Conservation (phyloP, 1,284 basidiomycete species). For the Kwoniella shivajii region DNA sequence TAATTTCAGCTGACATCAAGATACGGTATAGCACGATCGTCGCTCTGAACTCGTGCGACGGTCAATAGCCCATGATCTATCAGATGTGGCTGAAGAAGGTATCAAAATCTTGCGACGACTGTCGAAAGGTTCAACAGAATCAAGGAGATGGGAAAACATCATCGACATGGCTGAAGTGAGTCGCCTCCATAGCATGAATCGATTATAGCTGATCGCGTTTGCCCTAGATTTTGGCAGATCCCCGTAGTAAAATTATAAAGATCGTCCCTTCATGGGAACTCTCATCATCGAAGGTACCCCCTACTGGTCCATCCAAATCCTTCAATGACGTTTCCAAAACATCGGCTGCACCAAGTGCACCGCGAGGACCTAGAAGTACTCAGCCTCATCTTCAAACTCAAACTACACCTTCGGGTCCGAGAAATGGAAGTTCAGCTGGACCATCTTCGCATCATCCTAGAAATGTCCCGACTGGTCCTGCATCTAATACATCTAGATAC, state of each 20-base stretch:
- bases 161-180: conserved; percentile 24
- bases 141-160: conserved; percentile 17
- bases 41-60: conserved; percentile 6
- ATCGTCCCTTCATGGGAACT: conserved; percentile 9
- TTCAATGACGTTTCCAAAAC: not conserved
- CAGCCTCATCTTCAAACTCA: not conserved
- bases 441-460: not conserved
- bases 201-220: not conserved
- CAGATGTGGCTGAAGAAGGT: conserved; percentile 17
- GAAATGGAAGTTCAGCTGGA: not conserved
- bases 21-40: conserved; percentile 1
- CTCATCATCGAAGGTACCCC: not conserved
- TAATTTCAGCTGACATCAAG: not conserved
- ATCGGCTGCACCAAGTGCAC: conserved; percentile 1
- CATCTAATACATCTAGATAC: not conserved
- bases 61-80: not conserved
- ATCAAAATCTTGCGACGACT: not conserved
- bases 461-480: not conserved
- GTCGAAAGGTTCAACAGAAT: conserved; percentile 4
- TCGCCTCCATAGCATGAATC: not conserved
- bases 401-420: conserved; percentile 4
- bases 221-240: conserved; percentile 8
- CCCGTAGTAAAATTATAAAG: not conserved
- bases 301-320: not conserved
- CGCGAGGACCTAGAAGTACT: conserved; percentile 2